Evolutionary conservation across 176 grass and related monocot genomes (phyloP).

Genomic region (Zoysia japonica): DNA sequence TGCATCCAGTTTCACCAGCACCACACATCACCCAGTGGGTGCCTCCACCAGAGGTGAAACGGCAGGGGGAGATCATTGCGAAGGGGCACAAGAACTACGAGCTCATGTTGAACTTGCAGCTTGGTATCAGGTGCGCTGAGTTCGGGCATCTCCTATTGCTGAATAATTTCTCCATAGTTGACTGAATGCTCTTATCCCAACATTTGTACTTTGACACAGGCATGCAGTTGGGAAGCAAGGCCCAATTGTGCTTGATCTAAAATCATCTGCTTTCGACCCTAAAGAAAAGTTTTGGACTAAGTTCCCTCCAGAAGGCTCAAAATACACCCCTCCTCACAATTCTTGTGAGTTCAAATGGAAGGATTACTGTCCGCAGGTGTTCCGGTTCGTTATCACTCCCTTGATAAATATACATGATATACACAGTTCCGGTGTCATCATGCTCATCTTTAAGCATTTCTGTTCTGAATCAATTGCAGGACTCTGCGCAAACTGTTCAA

Average conservation of each 20-base stretch:
- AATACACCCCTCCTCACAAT: slow-evolving; percentile 85
- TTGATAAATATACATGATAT: slow-evolving; percentile 19
- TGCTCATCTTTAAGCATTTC: slow-evolving; percentile 21
- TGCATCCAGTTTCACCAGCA: slow-evolving; percentile 31
- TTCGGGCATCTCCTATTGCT: neutral
- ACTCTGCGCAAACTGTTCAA: slow-evolving; percentile 90
- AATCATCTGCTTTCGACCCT: slow-evolving; percentile 88
- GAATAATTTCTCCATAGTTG: slow-evolving; percentile 8
- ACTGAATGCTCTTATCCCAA: neutral
- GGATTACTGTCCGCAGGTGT: slow-evolving; percentile 94
- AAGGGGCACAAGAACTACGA: slow-evolving; percentile 91
- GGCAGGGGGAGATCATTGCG: slow-evolving; percentile 82
- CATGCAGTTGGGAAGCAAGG: slow-evolving; percentile 94
- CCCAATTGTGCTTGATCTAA: slow-evolving; percentile 66
- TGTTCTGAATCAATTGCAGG: slow-evolving; percentile 56
- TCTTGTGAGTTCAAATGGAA: slow-evolving; percentile 99
- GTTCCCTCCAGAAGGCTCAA: slow-evolving; percentile 95
- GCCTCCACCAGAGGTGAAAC: slow-evolving; percentile 51
- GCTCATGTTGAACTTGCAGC: slow-evolving; percentile 97
- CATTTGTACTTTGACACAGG: slow-evolving; percentile 51
- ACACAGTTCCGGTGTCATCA: slow-evolving; percentile 28
- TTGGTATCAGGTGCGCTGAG: slow-evolving; percentile 75
- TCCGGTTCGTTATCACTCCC: slow-evolving; percentile 70
- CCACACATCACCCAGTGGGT: slow-evolving; percentile 55
- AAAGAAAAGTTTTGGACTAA: slow-evolving; percentile 96